Base-by-base conservation (phyloP, 208 protist species). In the Leishmania arabica region DNA sequence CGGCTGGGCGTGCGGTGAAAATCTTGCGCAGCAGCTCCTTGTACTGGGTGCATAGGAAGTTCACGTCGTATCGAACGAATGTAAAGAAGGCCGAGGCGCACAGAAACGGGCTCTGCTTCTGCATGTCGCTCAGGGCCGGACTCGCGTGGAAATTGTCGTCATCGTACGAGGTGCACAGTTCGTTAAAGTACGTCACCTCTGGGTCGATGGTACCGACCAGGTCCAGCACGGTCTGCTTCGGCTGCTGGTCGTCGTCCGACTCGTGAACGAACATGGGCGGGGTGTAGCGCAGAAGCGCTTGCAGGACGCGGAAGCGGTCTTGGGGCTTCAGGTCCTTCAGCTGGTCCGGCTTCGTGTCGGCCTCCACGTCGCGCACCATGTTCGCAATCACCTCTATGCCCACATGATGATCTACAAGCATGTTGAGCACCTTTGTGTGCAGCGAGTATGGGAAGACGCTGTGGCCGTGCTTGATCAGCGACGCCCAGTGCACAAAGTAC, bases 401-500 rank as follows among this genome's bases (percentile, higher is more conserved):
- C 1, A 83, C 84, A 65, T 91, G 86, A n/a, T 86, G 78, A 1
- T 86, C 87, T 40, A 97, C 91, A 8, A 97, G 84, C 71, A 92
- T 89, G 79, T 92, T 87, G n/a, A 97, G 79, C 66, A 97, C 87
- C 53, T 84, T 83, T 9, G 88, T 95, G 88, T 97, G 90, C 37
- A 97, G 83, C 34, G 86, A 86, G 51, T 77, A 80, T 2, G 92
- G 86, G 71, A 97, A 95, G 66, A 95, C 87, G 40, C 81, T 84
- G 65, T 84, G 80, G 62, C 92, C 90, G 42, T 90, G 84, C 74
- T 88, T 89, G 78, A 97, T 88, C 51, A 97, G 87, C 54, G 81
- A 82, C n/a, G 91, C 89, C 92, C 90, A 97, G 84, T 92, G 85
- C 45, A 65, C 72, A 74, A 97, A 97, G 89, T 95, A 95, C 72